A percentile compares a stretch with the other conserved stretches of the same genome.
Conservation (phyloP, 2,329 filamentous ascomycete genomes). For the Diaporthe sp. region DNA sequence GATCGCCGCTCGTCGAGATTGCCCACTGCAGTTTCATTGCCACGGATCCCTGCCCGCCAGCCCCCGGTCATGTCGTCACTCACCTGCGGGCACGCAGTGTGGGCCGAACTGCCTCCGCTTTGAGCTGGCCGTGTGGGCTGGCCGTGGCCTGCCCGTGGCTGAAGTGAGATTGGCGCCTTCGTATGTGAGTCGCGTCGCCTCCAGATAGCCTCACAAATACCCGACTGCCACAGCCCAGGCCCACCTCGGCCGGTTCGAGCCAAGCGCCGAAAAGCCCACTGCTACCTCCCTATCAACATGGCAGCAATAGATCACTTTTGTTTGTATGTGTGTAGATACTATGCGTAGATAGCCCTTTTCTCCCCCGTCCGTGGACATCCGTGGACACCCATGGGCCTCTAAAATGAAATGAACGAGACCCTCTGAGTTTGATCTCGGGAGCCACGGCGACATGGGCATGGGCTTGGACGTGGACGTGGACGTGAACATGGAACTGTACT, state of each 20-base stretch:
- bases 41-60: conserved; percentile 25
- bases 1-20: conserved; percentile 30
- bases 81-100: conserved; percentile 7
- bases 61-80: conserved; percentile 25
- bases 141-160: not conserved
- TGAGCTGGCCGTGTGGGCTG: conserved; percentile 15
- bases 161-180: conserved; percentile 28
- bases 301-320: not conserved
- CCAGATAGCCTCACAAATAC: conserved; percentile 32
- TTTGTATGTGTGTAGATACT: not conserved
- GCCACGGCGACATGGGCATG: conserved; percentile 21
- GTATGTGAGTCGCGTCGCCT: conserved; percentile 31
- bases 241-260: conserved; percentile 14
- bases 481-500: not conserved
- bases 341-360: not conserved
- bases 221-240: conserved; percentile 7
- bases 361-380: not conserved
- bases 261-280: conserved; percentile 21
- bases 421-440: conserved; percentile 20
- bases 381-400: not conserved
- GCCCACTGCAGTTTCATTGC: conserved; percentile 17
- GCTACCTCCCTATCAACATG: conserved; percentile 29
- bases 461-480: not conserved
- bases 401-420: conserved; percentile 1
- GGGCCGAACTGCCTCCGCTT: conserved; percentile 17